Base-by-base conservation (phyloP, 345 rosid species). In the Corymbia maculata region DNA sequence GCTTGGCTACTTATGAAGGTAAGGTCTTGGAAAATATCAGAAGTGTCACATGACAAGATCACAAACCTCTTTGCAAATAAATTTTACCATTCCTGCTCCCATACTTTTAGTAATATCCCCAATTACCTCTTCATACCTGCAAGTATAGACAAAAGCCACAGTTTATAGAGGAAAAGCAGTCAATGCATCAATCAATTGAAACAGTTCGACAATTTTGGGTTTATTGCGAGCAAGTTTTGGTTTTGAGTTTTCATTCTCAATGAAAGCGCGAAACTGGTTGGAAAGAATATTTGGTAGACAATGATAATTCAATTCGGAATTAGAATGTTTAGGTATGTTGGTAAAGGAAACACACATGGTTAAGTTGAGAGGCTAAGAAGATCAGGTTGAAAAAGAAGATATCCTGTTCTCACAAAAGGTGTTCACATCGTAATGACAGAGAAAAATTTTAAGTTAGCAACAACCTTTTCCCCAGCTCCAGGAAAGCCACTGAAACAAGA, bases 31-130 rank as follows among this genome's bases (percentile, higher is more conserved):
- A 55, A 55, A 55, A 4, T 22, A 22, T 55, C 28, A 55, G 2
- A 55, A 55, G 28, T 55, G 28, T 8, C 61, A 53, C 26, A 53
- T 53, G 24, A 19, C 24, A 55, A 21, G 26, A 86, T 88, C 85
- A 91, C 93, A 87, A 87, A 96, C 99, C 98, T 97, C 99, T 88
- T 95, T 94, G 95, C 94, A 91, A 86, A 96, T 95, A 89, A 94
- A 97, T 91, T 96, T 94, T 61, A 96, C 99, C 99, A 97, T 96
- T 87, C 99, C 99, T 70, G 96, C 97, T 91, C 99, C 99, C 99
- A 97, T 95, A 90, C 94, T 92, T 90, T 88, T 91, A 87, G 98
- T 95, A 80, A 94, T 94, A 89, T 97, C 98, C 92, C 92, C 97
- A 3, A 97, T 96, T 79, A 94, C 97, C 90, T 94, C 95, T 91